phyloP scores from a whole-genome alignment of 345 rosid genomes.

The Conringia planisiliqua region DNA sequence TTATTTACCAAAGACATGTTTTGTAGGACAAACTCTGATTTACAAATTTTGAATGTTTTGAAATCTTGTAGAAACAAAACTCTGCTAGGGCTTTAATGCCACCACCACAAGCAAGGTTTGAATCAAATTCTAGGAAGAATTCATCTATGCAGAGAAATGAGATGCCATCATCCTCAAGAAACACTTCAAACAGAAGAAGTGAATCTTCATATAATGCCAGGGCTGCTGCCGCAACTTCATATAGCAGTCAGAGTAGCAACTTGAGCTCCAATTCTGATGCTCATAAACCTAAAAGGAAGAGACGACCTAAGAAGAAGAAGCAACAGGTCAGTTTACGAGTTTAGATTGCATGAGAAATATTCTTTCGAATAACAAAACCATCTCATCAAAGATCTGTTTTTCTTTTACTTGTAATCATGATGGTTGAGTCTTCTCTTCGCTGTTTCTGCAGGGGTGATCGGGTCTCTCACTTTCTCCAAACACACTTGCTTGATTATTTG shows the following conservation, averaged over 20 bases:
- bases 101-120: constrained; percentile 86
- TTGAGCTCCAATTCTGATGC: constrained; percentile 96
- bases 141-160: constrained; percentile 47
- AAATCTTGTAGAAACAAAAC: constrained; percentile 48
- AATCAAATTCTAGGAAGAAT: constrained; percentile 57
- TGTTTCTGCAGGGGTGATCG: constrained; percentile 25
- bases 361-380: background rate
- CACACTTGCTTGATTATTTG: background rate
- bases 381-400: background rate
- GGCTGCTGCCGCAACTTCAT: constrained; percentile 47
- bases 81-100: constrained; percentile 91
- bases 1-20: background rate
- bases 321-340: constrained; percentile 38
- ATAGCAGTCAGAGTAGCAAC: constrained; percentile 79
- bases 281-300: constrained; percentile 84
- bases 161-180: constrained; percentile 55
- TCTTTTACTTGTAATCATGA: background rate
- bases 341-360: background rate
- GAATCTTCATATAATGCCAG: constrained; percentile 47
- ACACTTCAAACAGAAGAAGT: constrained; percentile 58
- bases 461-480: constrained; percentile 10
- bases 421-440: background rate
- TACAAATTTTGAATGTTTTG: background rate
- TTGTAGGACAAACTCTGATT: background rate
- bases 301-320: constrained; percentile 92